These are phyloP conservation scores for Hanseniaspora lindneri DNA, from an alignment of 805 yeast species.

Conservation along the genomic window DNA sequence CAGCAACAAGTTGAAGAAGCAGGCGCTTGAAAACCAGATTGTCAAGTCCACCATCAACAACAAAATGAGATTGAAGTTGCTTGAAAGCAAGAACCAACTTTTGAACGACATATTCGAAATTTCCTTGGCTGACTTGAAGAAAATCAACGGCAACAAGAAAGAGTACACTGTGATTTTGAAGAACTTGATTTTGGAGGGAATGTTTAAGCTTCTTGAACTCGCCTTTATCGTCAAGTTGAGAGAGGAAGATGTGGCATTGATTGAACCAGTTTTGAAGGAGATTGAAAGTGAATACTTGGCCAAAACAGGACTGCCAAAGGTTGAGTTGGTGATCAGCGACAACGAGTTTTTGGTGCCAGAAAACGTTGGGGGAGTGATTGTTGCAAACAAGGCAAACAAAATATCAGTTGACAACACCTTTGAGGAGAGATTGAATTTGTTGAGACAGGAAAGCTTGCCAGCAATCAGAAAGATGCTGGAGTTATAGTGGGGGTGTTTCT, in stretches of 20 bases:
- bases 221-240: constrained; percentile 51
- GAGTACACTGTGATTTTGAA: constrained; percentile 59
- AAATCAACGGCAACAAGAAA: constrained; percentile 38
- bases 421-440: constrained; percentile 79
- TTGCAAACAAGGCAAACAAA: constrained; percentile 60
- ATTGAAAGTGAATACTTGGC: constrained; percentile 55
- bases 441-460: constrained; percentile 79
- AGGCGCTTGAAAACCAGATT: constrained; percentile 86
- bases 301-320: constrained; percentile 42
- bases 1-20: constrained; percentile 78
- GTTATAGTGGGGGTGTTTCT: not conserved
- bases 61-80: constrained; percentile 84
- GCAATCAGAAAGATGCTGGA: constrained; percentile 52
- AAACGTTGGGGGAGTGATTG: constrained; percentile 74
- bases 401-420: constrained; percentile 86
- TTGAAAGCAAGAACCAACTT: constrained; percentile 73
- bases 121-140: constrained; percentile 52
- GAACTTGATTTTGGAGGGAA: constrained; percentile 69
- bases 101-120: constrained; percentile 61
- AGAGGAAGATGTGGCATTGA: constrained; percentile 29
- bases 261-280: constrained; percentile 34
- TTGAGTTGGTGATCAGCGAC: constrained; percentile 47
- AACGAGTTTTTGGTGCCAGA: constrained; percentile 44
- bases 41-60: constrained; percentile 90
- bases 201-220: constrained; percentile 62